Evolutionary conservation across 192 early-diverging fungal species (phyloP).

Genomic region (Dimargaris xerosporica): DNA sequence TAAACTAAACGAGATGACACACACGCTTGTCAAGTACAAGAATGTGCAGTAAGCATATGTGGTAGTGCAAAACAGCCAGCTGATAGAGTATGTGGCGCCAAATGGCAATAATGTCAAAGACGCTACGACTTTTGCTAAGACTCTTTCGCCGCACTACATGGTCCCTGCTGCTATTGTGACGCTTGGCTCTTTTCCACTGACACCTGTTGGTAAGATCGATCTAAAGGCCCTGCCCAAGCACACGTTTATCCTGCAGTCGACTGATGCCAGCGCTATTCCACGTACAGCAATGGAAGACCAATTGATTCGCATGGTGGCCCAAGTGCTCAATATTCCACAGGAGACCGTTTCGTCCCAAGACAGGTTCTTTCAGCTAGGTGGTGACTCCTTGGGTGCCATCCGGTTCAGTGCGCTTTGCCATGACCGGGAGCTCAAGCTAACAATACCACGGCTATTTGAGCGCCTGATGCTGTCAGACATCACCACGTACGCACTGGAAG

Average conservation of each 20-base stretch:
- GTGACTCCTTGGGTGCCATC: too few relatives aligned
- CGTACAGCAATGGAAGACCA: neutral
- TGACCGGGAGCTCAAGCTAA: neutral
- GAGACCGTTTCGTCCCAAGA: neutral
- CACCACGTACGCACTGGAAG: too few relatives aligned
- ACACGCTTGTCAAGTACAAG: conserved; percentile 10
- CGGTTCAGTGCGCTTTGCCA: neutral
- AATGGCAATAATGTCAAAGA: neutral
- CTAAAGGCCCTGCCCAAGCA: conserved; percentile 15
- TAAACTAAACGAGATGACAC: conserved; percentile 19
- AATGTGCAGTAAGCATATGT: conserved; percentile 15
- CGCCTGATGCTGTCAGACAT: neutral
- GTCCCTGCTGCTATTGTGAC: conserved; percentile 29
- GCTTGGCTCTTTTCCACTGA: conserved; percentile 16
- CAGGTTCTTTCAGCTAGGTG: neutral
- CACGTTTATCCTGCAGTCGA: neutral
- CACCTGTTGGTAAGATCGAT: conserved; percentile 19
- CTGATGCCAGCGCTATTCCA: neutral
- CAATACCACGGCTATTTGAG: neutral
- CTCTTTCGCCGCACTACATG: conserved; percentile 38
- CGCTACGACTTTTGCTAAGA: neutral
- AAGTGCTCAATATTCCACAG: too few relatives aligned
- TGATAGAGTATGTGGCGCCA: conserved; percentile 22
- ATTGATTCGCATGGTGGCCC: neutral
- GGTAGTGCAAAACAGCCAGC: conserved; percentile 10